A percentile compares a stretch with the other conserved stretches of the same genome.
Evolutionary conservation across 345 rosid species (phyloP).

Genomic region (Hibiscus syriacus): DNA sequence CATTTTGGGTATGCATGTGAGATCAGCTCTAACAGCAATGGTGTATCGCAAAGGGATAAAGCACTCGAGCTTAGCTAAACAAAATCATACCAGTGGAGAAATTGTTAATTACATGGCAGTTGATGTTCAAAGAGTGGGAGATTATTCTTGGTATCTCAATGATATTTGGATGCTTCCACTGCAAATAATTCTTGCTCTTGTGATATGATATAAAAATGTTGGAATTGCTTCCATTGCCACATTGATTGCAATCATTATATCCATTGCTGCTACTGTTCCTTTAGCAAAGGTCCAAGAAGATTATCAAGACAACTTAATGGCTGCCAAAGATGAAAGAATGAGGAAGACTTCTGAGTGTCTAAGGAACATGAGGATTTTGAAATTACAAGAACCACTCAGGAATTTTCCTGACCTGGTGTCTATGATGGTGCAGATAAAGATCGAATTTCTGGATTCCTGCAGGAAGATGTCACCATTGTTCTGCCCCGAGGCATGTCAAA

Average conservation of each 20-base stretch:
- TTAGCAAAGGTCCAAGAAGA: no score
- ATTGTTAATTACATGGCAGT: constrained; percentile 92
- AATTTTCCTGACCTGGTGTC: constrained; percentile 97
- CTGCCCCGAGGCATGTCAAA: no score
- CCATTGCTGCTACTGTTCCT: constrained; percentile 74
- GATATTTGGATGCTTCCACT: no score
- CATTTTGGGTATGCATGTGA: no score
- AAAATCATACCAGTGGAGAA: constrained; percentile 93
- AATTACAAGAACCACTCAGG: constrained; percentile 98
- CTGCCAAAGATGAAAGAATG: no score
- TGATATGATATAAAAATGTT: constrained; percentile 79
- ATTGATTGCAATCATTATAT: constrained; percentile 73
- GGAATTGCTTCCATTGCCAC: constrained; percentile 93
- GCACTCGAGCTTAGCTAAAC: constrained; percentile 82
- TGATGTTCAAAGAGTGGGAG: no score
- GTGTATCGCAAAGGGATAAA: constrained; percentile 83
- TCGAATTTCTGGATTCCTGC: constrained; percentile 93
- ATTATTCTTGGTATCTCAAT: no score
- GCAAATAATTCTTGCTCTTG: no score
- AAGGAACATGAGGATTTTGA: no score
- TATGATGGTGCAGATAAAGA: constrained; percentile 99
- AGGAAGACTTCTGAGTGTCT: no score
- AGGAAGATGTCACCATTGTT: constrained; percentile 77
- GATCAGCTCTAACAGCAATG: no score
- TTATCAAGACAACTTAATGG: no score